Evolutionary conservation across 768 basidiomycete genomes (phyloP).

Genomic region (Termitomyces sp.): DNA sequence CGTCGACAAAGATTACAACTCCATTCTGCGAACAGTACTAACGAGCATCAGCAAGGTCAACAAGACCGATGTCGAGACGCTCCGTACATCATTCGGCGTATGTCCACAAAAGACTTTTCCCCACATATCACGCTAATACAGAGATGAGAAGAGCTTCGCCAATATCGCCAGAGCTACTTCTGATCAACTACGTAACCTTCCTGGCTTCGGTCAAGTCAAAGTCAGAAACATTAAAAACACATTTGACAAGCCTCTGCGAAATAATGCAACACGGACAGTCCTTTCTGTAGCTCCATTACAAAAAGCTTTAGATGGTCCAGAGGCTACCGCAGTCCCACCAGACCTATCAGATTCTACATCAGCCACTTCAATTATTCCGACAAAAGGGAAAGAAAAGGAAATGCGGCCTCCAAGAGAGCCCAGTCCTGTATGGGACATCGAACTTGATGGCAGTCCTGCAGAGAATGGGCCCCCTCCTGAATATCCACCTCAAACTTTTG

Average conservation of each 20-base stretch:
- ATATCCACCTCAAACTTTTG: slow-evolving; percentile 24
- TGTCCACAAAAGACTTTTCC: slow-evolving; percentile 19
- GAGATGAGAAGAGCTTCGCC: slow-evolving; percentile 65
- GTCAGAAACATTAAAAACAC: slow-evolving; percentile 88
- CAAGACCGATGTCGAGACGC: slow-evolving; percentile 94
- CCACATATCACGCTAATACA: neutral
- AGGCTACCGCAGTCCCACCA: neutral
- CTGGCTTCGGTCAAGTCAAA: slow-evolving; percentile 93
- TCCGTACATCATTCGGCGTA: slow-evolving; percentile 90
- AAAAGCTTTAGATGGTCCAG: slow-evolving; percentile 8
- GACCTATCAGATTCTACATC: neutral
- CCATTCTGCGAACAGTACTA: slow-evolving; percentile 74
- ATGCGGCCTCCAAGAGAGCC: slow-evolving; percentile 26
- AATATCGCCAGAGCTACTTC: slow-evolving; percentile 69
- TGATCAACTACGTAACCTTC: slow-evolving; percentile 74
- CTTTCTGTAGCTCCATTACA: slow-evolving; percentile 24
- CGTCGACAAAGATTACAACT: slow-evolving; percentile 81
- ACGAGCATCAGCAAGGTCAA: slow-evolving; percentile 93
- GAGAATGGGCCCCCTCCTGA: slow-evolving; percentile 12
- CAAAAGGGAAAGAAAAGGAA: slow-evolving; percentile 19
- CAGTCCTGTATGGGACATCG: slow-evolving; percentile 73
- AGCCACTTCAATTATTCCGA: neutral
- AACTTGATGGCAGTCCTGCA: slow-evolving; percentile 28
- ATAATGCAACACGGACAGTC: slow-evolving; percentile 47
- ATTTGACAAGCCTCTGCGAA: slow-evolving; percentile 84